These are phyloP conservation scores for Bryoglossum gracile DNA, from an alignment of 495 filamentous ascomycete species.

Conservation along the genomic window DNA sequence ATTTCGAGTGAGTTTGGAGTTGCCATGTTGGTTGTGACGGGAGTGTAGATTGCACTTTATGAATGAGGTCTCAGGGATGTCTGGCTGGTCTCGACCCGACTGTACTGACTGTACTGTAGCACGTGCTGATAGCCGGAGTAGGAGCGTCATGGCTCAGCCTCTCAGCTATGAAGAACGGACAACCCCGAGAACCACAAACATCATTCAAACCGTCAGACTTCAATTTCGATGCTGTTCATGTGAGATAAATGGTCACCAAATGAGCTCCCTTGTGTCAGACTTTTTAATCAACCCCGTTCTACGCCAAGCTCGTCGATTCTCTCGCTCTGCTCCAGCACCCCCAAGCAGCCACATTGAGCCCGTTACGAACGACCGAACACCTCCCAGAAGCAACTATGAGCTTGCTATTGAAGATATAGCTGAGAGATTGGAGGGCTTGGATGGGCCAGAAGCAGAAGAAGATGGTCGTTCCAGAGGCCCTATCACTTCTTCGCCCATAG, in stretches of 20 bases:
- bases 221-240: constrained; percentile 4
- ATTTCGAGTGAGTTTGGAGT: constrained; percentile 34
- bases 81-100: too few relatives aligned
- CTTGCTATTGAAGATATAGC: constrained; percentile 18
- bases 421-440: constrained; percentile 12
- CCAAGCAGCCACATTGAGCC: background rate
- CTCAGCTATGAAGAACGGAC: too few relatives aligned
- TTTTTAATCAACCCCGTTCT: constrained; percentile 72
- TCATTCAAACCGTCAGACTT: too few relatives aligned
- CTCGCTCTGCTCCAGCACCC: constrained; percentile 30
- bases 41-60: too few relatives aligned
- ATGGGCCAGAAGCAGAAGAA: background rate
- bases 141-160: too few relatives aligned
- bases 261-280: constrained; percentile 67
- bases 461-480: constrained; percentile 9
- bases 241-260: constrained; percentile 35
- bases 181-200: too few relatives aligned
- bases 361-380: constrained; percentile 1
- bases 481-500: constrained; percentile 24
- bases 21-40: background rate
- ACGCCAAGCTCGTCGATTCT: constrained; percentile 66
- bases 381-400: constrained; percentile 17
- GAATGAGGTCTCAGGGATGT: too few relatives aligned
- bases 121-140: too few relatives aligned
- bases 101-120: too few relatives aligned